Percentiles rank a stretch among this genome's conserved stretches.
phyloP scores from a whole-genome alignment of 2,329 filamentous ascomycete species.

The Calonectria pauciramosa region DNA sequence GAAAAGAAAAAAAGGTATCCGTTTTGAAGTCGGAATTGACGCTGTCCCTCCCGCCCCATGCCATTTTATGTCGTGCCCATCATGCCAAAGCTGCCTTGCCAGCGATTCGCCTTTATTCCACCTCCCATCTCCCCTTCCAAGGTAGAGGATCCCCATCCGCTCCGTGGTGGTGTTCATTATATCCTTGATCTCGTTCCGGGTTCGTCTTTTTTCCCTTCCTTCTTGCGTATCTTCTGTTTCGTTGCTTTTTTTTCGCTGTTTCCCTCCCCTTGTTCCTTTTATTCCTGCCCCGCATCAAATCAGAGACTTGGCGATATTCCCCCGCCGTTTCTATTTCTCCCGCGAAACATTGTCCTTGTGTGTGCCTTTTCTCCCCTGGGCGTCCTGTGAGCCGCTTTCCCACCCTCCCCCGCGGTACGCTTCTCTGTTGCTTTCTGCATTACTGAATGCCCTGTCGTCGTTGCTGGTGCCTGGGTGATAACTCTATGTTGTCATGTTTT shows the following conservation, averaged over 20 bases:
- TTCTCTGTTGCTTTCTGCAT: not conserved
- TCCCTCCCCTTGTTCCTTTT: no score
- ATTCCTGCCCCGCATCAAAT: not conserved
- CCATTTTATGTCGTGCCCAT: not conserved
- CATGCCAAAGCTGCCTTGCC: no score
- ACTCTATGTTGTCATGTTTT: conserved; percentile 27
- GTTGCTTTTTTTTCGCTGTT: not conserved
- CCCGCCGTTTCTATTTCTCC: not conserved
- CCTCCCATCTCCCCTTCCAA: not conserved
- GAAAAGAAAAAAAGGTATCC: not conserved
- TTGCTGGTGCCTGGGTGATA: not conserved
- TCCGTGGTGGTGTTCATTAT: not conserved
- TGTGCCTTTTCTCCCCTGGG: not conserved
- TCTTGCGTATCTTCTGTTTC: not conserved
- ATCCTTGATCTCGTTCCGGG: not conserved
- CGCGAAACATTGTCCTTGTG: not conserved
- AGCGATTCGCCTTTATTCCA: not conserved
- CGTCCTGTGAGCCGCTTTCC: conserved; percentile 36
- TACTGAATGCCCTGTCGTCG: not conserved
- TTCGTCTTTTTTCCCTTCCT: not conserved
- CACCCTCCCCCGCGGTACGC: not conserved
- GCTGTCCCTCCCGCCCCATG: not conserved
- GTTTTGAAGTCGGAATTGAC: not conserved
- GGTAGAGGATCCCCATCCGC: not conserved
- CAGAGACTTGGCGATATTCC: not conserved